Base-by-base conservation (phyloP, 2,329 filamentous ascomycete species). In the Apiospora aurea region DNA sequence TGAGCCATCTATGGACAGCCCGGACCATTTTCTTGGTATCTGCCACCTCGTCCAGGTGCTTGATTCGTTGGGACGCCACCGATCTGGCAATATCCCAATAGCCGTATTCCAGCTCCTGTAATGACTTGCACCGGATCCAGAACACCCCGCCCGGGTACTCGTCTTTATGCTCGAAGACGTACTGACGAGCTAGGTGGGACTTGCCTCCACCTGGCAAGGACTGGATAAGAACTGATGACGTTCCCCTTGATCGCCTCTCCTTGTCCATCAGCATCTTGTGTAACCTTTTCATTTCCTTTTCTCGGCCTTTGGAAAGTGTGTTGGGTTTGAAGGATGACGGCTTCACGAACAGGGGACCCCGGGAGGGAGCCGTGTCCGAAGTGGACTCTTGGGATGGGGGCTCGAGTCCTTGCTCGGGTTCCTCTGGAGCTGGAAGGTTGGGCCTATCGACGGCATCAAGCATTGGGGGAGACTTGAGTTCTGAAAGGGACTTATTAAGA, bases 201-300 rank as follows among this genome's bases (percentile, higher is more conserved):
- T 94, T 94, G 2, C 92, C 92, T 18, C 88, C 88, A 1, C 92
- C 92, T 1, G 91, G 89, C 51, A 90, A 87, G 47, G 89, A 89
- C 74, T 89, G 88, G 14, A 94, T 86, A 11, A 93, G 81, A 1
- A 92, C 90, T 1, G 91, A 89, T 34, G 88, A 88, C 0, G 90
- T 90, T 21, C 90, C 89, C 66, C 88, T 81, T 10, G 85, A 83
- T 49, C 89, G 83, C 74, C 86, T 86, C 74, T 86, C 86, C 41
- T 84, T 83, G 75, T 91, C 89, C 76, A 86, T 88, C 4, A 93
- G 81, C 77, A 90, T 87, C 69, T 81, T 83, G 75, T 92, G 89
- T 34, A 94, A 82, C 2, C 87, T 82, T 13, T 85, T 83, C 29
- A 93, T 80, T 75, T 93, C 87, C 57, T 85, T 84, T 75, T 89